phyloP scores from a whole-genome alignment of 352 stramenopile species.

The Globisporangium irregulare region DNA sequence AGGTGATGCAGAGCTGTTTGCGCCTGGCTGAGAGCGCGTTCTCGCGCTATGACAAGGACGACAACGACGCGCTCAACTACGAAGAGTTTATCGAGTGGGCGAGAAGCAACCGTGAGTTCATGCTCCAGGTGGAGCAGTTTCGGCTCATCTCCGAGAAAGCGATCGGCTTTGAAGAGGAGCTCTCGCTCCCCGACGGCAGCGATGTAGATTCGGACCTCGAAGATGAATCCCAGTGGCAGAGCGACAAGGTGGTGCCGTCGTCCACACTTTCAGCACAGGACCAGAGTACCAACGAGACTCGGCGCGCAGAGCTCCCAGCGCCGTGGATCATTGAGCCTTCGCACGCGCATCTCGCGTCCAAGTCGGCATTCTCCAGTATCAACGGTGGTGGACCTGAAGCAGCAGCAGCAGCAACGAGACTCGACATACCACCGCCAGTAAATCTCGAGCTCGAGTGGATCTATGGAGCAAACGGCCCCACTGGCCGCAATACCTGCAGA shows the following conservation, averaged over 20 bases:
- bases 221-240: constrained; percentile 27
- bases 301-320: constrained; percentile 20
- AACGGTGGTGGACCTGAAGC: background rate
- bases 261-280: background rate
- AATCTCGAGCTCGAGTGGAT: constrained; percentile 79
- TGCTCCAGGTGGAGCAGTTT: constrained; percentile 82
- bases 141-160: constrained; percentile 68
- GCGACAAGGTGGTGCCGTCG: background rate
- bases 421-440: constrained; percentile 45
- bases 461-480: constrained; percentile 56
- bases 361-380: constrained; percentile 1
- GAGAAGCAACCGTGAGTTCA: constrained; percentile 81
- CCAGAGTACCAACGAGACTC: background rate
- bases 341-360: constrained; percentile 1
- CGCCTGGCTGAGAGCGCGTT: constrained; percentile 58
- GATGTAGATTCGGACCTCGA: constrained; percentile 79
- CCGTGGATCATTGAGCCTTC: constrained; percentile 58
- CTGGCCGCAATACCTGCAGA: constrained; percentile 42
- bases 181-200: constrained; percentile 62
- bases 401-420: background rate
- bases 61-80: constrained; percentile 45
- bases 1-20: constrained; percentile 46
- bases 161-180: constrained; percentile 55
- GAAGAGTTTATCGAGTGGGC: constrained; percentile 84
- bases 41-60: constrained; percentile 42